phyloP scores from a whole-genome alignment of 192 early-diverging fungal genomes.

The Coemansia sp. region DNA sequence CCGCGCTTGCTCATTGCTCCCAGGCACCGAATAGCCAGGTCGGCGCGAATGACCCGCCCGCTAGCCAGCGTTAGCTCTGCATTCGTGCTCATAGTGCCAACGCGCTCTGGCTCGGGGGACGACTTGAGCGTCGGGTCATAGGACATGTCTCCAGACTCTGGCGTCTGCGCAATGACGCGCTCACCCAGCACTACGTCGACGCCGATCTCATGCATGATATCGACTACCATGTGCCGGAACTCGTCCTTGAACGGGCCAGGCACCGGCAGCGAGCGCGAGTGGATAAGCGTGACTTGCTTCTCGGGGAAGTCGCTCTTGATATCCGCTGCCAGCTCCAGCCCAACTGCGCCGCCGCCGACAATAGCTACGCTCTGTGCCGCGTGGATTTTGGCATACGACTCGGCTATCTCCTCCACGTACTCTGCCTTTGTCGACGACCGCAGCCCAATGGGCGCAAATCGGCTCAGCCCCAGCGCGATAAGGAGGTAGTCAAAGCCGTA shows the following conservation, averaged over 20 bases:
- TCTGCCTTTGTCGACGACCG: constrained; percentile 22
- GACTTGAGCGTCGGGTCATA: background rate
- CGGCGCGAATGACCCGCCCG: constrained; percentile 2
- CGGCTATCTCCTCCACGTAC: constrained; percentile 13
- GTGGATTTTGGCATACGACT: constrained; percentile 43
- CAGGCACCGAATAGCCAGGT: constrained; percentile 32
- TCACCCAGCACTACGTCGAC: constrained; percentile 33
- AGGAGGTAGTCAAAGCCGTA: constrained; percentile 55
- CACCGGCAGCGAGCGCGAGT: constrained; percentile 30
- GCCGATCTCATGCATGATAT: constrained; percentile 25
- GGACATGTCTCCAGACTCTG: constrained; percentile 23
- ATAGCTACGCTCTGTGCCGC: constrained; percentile 56
- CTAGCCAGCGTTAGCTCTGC: constrained; percentile 17
- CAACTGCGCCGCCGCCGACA: constrained; percentile 73
- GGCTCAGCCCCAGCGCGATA: constrained; percentile 53
- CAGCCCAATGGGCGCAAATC: constrained; percentile 41
- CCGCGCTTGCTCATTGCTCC: constrained; percentile 8
- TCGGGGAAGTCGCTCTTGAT: constrained; percentile 38
- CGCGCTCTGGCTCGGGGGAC: background rate
- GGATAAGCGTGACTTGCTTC: constrained; percentile 43
- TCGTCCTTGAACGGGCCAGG: constrained; percentile 36
- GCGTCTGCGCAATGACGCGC: constrained; percentile 21
- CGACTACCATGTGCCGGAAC: constrained; percentile 18
- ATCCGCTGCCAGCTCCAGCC: constrained; percentile 76
- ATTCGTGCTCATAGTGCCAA: background rate